Conservation (phyloP, 495 filamentous ascomycete species). For the Penicillium crystallinum region DNA sequence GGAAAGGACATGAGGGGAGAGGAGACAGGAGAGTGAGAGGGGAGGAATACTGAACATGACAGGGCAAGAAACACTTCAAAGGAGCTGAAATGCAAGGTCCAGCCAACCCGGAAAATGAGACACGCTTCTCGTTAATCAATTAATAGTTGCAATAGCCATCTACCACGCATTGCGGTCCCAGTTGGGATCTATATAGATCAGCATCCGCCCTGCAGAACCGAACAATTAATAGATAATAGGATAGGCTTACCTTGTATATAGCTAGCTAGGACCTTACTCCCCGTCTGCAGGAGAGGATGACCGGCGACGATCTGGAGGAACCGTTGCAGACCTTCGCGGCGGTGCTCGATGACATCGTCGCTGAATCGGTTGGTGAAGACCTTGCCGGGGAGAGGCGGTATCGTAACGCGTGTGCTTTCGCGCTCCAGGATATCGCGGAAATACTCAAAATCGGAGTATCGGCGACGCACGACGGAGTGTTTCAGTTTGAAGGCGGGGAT, state of each 20-base stretch:
- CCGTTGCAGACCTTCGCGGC: slow-evolving; percentile 84
- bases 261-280: slow-evolving; percentile 89
- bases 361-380: slow-evolving; percentile 98
- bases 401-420: slow-evolving; percentile 88
- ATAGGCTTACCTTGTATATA: slow-evolving; percentile 84
- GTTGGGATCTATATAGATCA: slow-evolving; percentile 28
- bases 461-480: slow-evolving; percentile 77
- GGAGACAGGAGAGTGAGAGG: not conserved
- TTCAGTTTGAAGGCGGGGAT: slow-evolving; percentile 97
- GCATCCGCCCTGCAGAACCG: not conserved
- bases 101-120: slow-evolving; percentile 1
- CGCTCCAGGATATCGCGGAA: slow-evolving; percentile 98
- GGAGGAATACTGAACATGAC: not conserved
- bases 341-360: slow-evolving; percentile 96
- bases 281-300: slow-evolving; percentile 93
- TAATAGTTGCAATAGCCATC: not conserved
- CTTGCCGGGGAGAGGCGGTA: slow-evolving; percentile 92
- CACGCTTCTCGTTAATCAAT: slow-evolving; percentile 11
- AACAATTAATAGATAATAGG: not conserved
- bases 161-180: slow-evolving; percentile 39
- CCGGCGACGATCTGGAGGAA: slow-evolving; percentile 98
- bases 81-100: not conserved
- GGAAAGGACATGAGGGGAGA: not conserved
- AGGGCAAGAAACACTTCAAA: not conserved
- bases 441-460: slow-evolving; percentile 97